Conservation (phyloP, 352 stramenopile genomes). For the Thraustochytrium sp. region DNA sequence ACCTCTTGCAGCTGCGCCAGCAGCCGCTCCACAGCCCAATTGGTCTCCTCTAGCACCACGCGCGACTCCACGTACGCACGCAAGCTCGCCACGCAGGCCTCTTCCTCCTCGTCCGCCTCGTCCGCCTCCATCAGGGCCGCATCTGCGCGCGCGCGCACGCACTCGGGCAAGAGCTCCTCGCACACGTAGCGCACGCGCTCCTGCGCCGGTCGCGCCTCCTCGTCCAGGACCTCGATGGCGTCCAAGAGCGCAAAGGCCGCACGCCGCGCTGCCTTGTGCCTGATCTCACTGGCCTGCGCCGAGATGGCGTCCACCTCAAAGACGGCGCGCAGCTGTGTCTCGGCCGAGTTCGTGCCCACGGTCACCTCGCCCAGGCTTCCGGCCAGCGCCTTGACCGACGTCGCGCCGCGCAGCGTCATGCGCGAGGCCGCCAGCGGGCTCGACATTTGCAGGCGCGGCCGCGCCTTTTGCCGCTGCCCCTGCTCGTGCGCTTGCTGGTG, state of each 20-base stretch:
- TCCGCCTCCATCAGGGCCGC: neutral
- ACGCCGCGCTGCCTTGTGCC: neutral
- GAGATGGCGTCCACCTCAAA: neutral
- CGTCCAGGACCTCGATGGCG: conserved; percentile 17
- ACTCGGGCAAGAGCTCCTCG: conserved; percentile 1
- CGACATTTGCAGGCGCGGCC: neutral
- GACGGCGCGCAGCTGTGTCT: neutral
- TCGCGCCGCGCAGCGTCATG: neutral
- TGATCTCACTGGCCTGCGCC: neutral
- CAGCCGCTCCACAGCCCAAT: neutral
- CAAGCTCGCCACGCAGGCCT: neutral
- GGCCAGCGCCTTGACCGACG: neutral
- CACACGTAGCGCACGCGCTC: neutral
- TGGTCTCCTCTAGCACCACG: neutral
- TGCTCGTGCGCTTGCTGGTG: neutral
- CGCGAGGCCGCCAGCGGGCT: neutral
- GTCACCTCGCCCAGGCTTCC: neutral
- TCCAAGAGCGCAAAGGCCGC: conserved; percentile 22
- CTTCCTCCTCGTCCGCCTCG: neutral
- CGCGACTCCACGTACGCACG: neutral
- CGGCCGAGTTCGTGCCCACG: neutral
- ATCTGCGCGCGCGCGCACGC: neutral
- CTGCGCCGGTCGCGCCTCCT: neutral
- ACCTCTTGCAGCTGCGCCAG: neutral
- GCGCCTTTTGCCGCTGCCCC: neutral